phyloP scores from a whole-genome alignment of 108 stramenopile genomes.

The Fragilariopsis cylindrus region DNA sequence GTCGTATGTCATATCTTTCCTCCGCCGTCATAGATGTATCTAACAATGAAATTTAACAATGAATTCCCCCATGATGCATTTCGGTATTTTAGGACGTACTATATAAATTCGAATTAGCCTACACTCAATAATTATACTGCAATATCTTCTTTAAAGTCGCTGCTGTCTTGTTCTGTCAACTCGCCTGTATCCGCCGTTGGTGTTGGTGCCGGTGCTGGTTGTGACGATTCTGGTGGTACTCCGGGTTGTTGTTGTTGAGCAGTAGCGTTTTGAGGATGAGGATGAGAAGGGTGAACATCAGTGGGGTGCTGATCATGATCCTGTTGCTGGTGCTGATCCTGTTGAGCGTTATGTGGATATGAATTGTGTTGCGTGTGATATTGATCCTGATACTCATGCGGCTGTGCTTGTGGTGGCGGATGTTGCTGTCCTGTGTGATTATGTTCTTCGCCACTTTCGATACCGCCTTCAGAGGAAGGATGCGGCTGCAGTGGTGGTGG shows the following conservation, averaged over 20 bases:
- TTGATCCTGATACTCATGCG: background rate
- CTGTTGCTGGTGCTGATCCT: background rate
- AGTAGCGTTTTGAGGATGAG: too few species aligned
- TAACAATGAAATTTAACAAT: too few species aligned
- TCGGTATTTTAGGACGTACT: too few species aligned
- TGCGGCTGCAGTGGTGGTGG: background rate
- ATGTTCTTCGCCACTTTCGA: background rate
- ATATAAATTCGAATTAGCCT: too few species aligned
- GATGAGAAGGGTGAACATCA: too few species aligned
- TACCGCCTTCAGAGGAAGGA: background rate
- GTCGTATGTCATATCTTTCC: too few species aligned
- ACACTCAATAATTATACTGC: too few species aligned
- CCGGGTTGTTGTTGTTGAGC: too few species aligned
- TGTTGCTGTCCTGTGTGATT: conserved; percentile 4
- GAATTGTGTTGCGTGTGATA: background rate
- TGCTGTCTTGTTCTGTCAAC: background rate
- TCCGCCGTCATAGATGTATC: too few species aligned
- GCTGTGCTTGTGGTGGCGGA: background rate
- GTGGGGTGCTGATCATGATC: background rate
- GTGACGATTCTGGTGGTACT: background rate
- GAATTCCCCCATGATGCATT: too few species aligned
- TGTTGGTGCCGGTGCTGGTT: background rate
- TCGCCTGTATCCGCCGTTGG: too few species aligned
- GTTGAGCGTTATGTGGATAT: background rate
- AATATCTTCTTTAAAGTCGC: background rate